Conservation (phyloP, 176 grass and related monocot species). For the Zea mays region Zm-B73-REFERENCE-NAM-5.0 NC_050100.1:104763501-104764000, state of each 20-base stretch:
- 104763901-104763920: slow-evolving; percentile 71
- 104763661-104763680: neutral
- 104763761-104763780: slow-evolving; percentile 13
- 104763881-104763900: slow-evolving; percentile 76
- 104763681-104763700: slow-evolving; percentile 2
- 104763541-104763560: slow-evolving; percentile 58
- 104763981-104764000: neutral
- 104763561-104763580: slow-evolving; percentile 69
- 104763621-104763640: slow-evolving; percentile 36
- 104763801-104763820: slow-evolving; percentile 27
- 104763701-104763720: neutral
- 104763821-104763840: neutral
- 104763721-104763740: neutral
- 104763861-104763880: slow-evolving; percentile 59
- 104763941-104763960: slow-evolving; percentile 70
- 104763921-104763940: slow-evolving; percentile 68
- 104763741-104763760: neutral
- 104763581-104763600: slow-evolving; percentile 96
- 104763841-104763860: slow-evolving; percentile 79
- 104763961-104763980: slow-evolving; percentile 14
- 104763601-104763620: slow-evolving; percentile 76
- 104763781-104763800: neutral
- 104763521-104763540: slow-evolving; percentile 73
- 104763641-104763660: slow-evolving; percentile 12
- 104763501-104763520: slow-evolving; percentile 88